Conservation (phyloP, 257 asterid species). For the Jasminum sambac region DNA sequence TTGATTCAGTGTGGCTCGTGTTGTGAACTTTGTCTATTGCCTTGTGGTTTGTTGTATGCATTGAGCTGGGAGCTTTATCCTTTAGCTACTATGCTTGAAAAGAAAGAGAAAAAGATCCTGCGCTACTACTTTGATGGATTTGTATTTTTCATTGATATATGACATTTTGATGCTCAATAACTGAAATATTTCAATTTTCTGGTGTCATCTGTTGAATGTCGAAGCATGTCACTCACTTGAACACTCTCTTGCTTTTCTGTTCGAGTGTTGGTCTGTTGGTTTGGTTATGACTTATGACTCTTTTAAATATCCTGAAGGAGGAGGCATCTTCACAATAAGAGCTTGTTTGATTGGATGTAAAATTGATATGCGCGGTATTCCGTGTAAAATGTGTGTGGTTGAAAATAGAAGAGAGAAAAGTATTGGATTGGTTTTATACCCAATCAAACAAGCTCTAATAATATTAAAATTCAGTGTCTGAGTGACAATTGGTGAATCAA, state of each 20-base stretch:
- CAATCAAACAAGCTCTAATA: no score
- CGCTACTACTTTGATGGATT: not conserved
- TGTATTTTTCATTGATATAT: not conserved
- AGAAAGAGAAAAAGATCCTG: not conserved
- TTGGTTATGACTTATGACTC: not conserved
- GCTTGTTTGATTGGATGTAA: no score
- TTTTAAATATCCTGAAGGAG: not conserved
- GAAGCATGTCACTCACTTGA: not conserved
- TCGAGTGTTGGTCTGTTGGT: not conserved
- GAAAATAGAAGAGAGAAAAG: no score
- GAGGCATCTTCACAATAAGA: not conserved
- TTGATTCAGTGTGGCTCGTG: slow-evolving; percentile 5
- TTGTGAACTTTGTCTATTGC: not conserved
- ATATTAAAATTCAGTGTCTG: not conserved
- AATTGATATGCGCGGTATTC: no score
- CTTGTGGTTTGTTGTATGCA: not conserved
- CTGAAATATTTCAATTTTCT: not conserved
- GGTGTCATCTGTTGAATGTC: not conserved
- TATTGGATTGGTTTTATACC: no score
- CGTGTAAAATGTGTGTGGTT: no score
- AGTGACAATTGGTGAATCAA: not conserved
- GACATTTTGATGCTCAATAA: not conserved
- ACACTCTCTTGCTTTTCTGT: not conserved
- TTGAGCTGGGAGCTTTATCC: not conserved
- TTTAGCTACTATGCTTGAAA: not conserved